phyloP scores from a whole-genome alignment of 2,329 filamentous ascomycete species.

The Aspergillus brunneoviolaceus region DNA sequence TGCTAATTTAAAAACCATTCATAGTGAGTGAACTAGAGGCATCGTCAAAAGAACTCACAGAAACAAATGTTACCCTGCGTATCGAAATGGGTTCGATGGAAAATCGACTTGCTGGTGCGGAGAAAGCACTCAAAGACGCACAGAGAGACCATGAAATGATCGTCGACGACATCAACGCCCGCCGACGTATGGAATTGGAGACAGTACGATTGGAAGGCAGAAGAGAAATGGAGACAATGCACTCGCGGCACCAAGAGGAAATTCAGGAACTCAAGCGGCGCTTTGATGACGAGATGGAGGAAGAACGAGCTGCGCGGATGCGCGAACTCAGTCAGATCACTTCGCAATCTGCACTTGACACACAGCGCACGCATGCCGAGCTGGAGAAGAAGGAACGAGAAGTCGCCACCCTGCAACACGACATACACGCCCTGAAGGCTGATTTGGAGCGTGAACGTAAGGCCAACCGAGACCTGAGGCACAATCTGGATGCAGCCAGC shows the following conservation, averaged over 20 bases:
- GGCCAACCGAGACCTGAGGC: constrained; percentile 58
- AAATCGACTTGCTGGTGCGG: constrained; percentile 51
- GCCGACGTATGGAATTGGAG: constrained; percentile 50
- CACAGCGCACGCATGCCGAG: constrained; percentile 44
- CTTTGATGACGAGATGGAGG: constrained; percentile 65
- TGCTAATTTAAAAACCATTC: not conserved
- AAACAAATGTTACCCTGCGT: constrained; percentile 57
- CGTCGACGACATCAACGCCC: constrained; percentile 53
- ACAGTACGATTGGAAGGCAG: constrained; percentile 43
- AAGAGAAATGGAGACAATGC: constrained; percentile 58
- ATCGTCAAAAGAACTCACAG: constrained; percentile 51
- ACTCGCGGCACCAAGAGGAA: constrained; percentile 66
- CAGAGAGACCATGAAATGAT: constrained; percentile 53
- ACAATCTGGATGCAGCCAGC: constrained; percentile 60
- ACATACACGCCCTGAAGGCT: constrained; percentile 43
- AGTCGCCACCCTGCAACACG: constrained; percentile 43
- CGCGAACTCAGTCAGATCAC: constrained; percentile 42
- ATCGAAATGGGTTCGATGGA: constrained; percentile 66
- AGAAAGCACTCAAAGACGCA: constrained; percentile 52
- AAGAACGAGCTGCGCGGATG: constrained; percentile 50
- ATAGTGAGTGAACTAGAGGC: constrained; percentile 60
- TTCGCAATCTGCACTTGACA: constrained; percentile 37
- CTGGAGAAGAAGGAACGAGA: constrained; percentile 57
- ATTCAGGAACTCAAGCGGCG: constrained; percentile 64
- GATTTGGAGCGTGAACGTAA: constrained; percentile 63